phyloP scores from a whole-genome alignment of 352 stramenopile genomes.

The Thalassiosira exigua region DNA sequence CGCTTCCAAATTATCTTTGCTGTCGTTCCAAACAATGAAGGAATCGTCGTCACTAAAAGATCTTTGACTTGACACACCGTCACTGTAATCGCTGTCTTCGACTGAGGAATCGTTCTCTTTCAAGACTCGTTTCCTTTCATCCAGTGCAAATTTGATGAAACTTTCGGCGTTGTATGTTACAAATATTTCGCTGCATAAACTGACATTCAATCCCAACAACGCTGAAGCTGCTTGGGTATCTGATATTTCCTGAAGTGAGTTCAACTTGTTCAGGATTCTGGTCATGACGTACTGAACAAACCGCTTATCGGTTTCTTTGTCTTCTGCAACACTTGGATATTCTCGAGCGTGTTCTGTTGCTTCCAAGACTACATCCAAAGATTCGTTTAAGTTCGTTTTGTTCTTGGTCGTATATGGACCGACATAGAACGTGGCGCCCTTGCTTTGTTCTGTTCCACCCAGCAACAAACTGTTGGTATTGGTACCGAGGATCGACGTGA shows the following conservation, averaged over 20 bases:
- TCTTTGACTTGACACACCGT: background rate
- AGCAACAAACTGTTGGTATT: conserved; percentile 28
- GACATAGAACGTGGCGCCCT: conserved; percentile 38
- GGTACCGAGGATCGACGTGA: conserved; percentile 26
- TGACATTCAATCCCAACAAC: conserved; percentile 33
- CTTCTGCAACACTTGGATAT: conserved; percentile 39
- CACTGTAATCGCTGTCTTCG: background rate
- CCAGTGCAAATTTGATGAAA: conserved; percentile 31
- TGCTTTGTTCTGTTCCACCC: conserved; percentile 35
- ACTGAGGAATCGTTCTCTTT: background rate
- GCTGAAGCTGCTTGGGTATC: conserved; percentile 36
- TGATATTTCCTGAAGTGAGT: conserved; percentile 35
- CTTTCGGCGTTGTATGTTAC: conserved; percentile 1
- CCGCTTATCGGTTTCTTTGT: conserved; percentile 22
- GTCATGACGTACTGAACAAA: conserved; percentile 41
- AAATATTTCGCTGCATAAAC: conserved; percentile 21
- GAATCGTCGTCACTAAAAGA: background rate
- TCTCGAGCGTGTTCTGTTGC: conserved; percentile 32
- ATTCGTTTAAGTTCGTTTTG: conserved; percentile 9
- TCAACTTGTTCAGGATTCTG: conserved; percentile 38
- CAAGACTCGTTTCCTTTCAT: conserved; percentile 16
- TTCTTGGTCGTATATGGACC: conserved; percentile 45
- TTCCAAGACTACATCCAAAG: conserved; percentile 31
- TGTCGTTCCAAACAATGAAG: background rate
- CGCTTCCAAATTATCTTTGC: background rate